Conservation (phyloP, 164 flowering plant genomes). For the Vitis riparia region DNA sequence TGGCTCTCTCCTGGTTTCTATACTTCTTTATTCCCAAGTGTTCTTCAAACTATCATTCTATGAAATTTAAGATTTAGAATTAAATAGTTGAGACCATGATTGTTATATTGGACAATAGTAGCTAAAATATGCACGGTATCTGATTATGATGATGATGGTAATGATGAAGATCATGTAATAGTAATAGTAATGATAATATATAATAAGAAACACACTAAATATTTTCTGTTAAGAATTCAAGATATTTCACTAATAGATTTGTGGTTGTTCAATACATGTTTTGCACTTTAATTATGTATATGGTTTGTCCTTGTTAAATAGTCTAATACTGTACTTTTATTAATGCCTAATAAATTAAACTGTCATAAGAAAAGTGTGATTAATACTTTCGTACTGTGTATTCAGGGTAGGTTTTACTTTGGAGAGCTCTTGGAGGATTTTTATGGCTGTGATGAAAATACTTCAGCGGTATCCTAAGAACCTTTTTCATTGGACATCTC, state of each 20-base stretch:
- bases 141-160: too few species aligned
- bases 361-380: neutral
- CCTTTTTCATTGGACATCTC: neutral
- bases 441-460: conserved; percentile 63
- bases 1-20: too few species aligned
- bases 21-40: too few species aligned
- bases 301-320: neutral
- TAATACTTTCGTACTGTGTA: neutral
- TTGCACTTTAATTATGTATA: neutral
- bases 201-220: too few species aligned
- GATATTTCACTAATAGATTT: neutral
- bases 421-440: conserved; percentile 72
- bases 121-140: neutral
- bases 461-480: conserved; percentile 51
- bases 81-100: neutral
- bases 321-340: neutral
- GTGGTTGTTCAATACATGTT: neutral
- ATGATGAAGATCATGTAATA: too few species aligned
- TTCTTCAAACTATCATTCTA: too few species aligned
- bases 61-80: neutral
- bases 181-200: too few species aligned
- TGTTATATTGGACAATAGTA: neutral
- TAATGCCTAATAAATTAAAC: neutral
- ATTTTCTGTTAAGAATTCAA: neutral
- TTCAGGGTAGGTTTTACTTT: conserved; percentile 93